These are phyloP conservation scores for Arthonia radiata DNA, from an alignment of 495 filamentous ascomycete genomes.

Conservation along the genomic window DNA sequence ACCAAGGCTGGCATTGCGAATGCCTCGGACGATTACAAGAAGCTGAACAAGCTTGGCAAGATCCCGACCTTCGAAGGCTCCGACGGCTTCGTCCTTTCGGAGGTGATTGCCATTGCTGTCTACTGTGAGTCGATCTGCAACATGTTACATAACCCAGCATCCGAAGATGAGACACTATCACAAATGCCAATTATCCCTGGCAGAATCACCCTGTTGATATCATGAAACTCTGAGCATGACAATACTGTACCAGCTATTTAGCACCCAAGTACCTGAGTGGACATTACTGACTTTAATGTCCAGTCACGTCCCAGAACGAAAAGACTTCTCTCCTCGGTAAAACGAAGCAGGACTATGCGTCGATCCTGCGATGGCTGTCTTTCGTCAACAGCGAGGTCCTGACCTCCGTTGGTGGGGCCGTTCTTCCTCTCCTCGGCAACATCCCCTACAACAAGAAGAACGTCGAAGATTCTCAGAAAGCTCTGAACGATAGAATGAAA, in stretches of 20 bases:
- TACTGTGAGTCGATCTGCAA: constrained; percentile 51
- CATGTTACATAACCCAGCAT: constrained; percentile 50
- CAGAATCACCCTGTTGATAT: constrained; percentile 79
- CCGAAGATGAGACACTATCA: constrained; percentile 20
- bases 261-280: no score
- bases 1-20: constrained; percentile 34
- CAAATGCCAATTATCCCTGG: constrained; percentile 82
- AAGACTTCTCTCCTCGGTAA: constrained; percentile 97
- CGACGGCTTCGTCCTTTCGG: constrained; percentile 73
- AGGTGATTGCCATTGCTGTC: constrained; percentile 87
- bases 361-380: constrained; percentile 93
- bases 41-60: constrained; percentile 69
- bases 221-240: constrained; percentile 30
- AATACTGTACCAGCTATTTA: no score
- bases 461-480: constrained; percentile 53
- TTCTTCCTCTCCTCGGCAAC: constrained; percentile 62
- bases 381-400: constrained; percentile 73
- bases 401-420: constrained; percentile 51
- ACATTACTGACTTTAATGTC: no score
- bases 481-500: constrained; percentile 34
- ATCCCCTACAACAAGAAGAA: constrained; percentile 93
- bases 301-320: constrained; percentile 99
- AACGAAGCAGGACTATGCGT: constrained; percentile 99
- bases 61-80: constrained; percentile 77
- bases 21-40: constrained; percentile 46